Conservation (phyloP, 257 asterid genomes). For the Forsythia suspensa region DNA sequence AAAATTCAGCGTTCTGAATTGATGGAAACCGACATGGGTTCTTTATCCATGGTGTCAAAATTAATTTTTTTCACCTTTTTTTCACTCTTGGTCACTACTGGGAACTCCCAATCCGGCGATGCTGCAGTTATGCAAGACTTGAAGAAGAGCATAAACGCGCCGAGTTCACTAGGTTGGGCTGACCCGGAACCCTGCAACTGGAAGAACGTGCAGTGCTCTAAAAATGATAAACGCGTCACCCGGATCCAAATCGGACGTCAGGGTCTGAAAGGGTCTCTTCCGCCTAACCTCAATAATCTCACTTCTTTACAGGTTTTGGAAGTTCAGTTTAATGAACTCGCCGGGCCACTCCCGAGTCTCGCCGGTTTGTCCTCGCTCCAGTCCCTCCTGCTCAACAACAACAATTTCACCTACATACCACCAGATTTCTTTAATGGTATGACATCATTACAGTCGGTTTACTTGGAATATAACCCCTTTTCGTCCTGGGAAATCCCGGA, state of each 20-base stretch:
- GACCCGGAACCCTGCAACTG: constrained; percentile 51
- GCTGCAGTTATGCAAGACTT: constrained; percentile 58
- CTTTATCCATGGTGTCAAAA: neutral
- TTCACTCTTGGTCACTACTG: constrained; percentile 26
- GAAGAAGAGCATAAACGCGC: constrained; percentile 36
- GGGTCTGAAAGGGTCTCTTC: constrained; percentile 62
- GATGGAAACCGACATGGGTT: constrained; percentile 4
- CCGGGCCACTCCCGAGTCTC: constrained; percentile 69
- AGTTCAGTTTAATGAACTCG: constrained; percentile 49
- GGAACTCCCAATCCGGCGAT: constrained; percentile 37
- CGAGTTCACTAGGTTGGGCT: constrained; percentile 45
- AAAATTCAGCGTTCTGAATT: neutral
- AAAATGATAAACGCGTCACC: constrained; percentile 35
- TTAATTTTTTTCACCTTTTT: constrained; percentile 14
- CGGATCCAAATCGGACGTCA: constrained; percentile 69
- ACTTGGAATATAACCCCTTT: constrained; percentile 61
- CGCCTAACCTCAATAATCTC: constrained; percentile 47
- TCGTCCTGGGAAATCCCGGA: constrained; percentile 60
- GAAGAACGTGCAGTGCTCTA: constrained; percentile 36
- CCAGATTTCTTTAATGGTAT: constrained; percentile 76
- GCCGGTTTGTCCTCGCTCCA: constrained; percentile 53
- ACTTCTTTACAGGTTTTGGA: constrained; percentile 51
- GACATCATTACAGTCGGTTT: constrained; percentile 49
- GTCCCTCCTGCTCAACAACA: constrained; percentile 41
- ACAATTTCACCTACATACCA: constrained; percentile 63